phyloP scores from a whole-genome alignment of 2,329 filamentous ascomycete genomes.

The Phyllosticta citribraziliensis region DNA sequence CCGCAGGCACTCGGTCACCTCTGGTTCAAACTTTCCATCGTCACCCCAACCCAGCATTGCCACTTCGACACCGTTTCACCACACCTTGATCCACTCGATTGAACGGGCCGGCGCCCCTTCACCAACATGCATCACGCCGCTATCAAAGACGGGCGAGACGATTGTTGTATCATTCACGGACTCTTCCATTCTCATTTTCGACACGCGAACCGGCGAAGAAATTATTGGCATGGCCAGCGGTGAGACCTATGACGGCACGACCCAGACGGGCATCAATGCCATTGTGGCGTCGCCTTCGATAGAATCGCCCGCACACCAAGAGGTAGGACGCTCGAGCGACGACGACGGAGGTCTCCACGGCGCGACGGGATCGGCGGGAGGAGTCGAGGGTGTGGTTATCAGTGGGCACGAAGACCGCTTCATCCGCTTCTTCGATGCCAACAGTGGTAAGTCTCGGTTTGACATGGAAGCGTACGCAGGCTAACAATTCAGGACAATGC shows the following conservation, averaged over 20 bases:
- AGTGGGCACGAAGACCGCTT: slow-evolving; percentile 95
- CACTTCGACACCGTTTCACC: slow-evolving; percentile 75
- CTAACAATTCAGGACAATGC: slow-evolving; percentile 68
- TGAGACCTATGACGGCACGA: slow-evolving; percentile 86
- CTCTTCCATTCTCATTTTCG: slow-evolving; percentile 81
- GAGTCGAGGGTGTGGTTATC: slow-evolving; percentile 85
- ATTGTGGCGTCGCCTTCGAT: slow-evolving; percentile 82
- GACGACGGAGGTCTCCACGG: slow-evolving; percentile 68
- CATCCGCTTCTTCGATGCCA: slow-evolving; percentile 95
- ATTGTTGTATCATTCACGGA: slow-evolving; percentile 93
- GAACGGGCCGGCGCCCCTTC: slow-evolving; percentile 58
- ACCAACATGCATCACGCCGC: slow-evolving; percentile 84
- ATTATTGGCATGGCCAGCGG: slow-evolving; percentile 85
- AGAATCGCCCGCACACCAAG: slow-evolving; percentile 48
- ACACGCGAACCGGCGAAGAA: slow-evolving; percentile 84
- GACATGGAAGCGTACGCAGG: not conserved
- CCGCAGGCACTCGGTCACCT: slow-evolving; percentile 85
- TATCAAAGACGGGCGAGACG: slow-evolving; percentile 71
- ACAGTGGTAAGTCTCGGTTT: slow-evolving; percentile 66
- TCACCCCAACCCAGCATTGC: slow-evolving; percentile 83
- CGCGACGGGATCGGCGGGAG: slow-evolving; percentile 66
- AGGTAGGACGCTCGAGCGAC: slow-evolving; percentile 56
- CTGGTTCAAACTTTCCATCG: slow-evolving; percentile 82
- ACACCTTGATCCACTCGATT: slow-evolving; percentile 83
- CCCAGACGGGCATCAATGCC: slow-evolving; percentile 75